Evolutionary conservation across 2,329 filamentous ascomycete genomes (phyloP).

Genomic region (Cryphonectria parasitica): DNA sequence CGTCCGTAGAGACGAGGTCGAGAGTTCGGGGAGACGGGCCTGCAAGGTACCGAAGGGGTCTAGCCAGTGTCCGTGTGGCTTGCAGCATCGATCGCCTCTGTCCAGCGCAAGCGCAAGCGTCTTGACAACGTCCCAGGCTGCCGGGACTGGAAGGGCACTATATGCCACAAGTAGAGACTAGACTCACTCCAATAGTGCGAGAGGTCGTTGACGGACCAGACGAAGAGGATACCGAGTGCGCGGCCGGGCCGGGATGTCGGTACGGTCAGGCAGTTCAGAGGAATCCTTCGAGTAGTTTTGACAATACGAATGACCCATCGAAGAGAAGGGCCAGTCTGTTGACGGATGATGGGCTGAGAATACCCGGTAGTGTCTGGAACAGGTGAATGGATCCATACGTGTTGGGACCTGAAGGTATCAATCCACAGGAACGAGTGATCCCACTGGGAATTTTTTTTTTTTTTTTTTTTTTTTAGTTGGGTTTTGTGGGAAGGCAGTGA

Average conservation of each 20-base stretch:
- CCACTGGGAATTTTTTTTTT: not conserved
- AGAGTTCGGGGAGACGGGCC: slow-evolving; percentile 20
- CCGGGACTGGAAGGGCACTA: slow-evolving; percentile 2
- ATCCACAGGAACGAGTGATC: not conserved
- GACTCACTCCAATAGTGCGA: not conserved
- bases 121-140: slow-evolving; percentile 14
- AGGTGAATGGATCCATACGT: not conserved
- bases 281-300: not conserved
- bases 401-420: not conserved
- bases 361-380: not conserved
- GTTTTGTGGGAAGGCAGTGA: too few relatives aligned
- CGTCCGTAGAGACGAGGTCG: not conserved
- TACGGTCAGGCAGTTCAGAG: not conserved
- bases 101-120: not conserved
- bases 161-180: not conserved
- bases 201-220: not conserved
- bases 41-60: not conserved
- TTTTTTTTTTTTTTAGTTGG: too few relatives aligned
- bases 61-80: slow-evolving; percentile 7
- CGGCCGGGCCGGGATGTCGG: slow-evolving; percentile 3
- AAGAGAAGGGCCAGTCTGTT: not conserved
- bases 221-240: not conserved
- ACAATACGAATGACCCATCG: not conserved
- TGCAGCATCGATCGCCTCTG: slow-evolving; percentile 1
- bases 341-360: not conserved